phyloP scores from a whole-genome alignment of 106 monocot species.

The Alisma plantagoaquatica region DNA sequence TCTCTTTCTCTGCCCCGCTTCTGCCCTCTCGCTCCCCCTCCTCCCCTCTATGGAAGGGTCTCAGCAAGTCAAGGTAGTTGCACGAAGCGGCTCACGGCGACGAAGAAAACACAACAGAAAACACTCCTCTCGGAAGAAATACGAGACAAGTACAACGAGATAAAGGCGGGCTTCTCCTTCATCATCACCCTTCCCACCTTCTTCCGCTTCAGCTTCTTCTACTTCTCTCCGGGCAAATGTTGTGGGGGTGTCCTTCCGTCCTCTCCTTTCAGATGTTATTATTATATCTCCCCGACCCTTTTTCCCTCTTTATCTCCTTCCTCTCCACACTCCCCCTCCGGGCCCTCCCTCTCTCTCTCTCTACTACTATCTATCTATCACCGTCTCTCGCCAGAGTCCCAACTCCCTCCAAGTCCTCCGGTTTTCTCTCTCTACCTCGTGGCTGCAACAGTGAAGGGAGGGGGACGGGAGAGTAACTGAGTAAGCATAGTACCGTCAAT shows the following conservation, averaged over 20 bases:
- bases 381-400: not conserved
- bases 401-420: not conserved
- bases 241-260: too few relatives aligned
- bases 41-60: not conserved
- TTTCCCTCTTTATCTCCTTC: constrained; percentile 4
- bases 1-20: constrained; percentile 1
- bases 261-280: too few relatives aligned
- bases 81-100: not conserved
- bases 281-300: not conserved
- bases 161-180: too few relatives aligned
- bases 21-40: not conserved
- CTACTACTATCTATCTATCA: constrained; percentile 6
- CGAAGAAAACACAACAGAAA: constrained; percentile 2
- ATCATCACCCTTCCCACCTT: too few relatives aligned
- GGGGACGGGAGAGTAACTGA: too few relatives aligned
- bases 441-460: too few relatives aligned
- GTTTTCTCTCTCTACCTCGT: not conserved
- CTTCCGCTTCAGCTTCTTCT: constrained; percentile 4
- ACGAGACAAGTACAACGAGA: too few relatives aligned
- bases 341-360: not conserved
- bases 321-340: not conserved
- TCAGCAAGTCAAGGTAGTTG: not conserved
- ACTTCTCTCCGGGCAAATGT: too few relatives aligned
- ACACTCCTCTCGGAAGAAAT: too few relatives aligned
- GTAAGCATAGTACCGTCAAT: too few relatives aligned